These are phyloP conservation scores for Amaranthus palmeri DNA, from an alignment of 148 eudicot genomes.

Conservation along the genomic window DNA sequence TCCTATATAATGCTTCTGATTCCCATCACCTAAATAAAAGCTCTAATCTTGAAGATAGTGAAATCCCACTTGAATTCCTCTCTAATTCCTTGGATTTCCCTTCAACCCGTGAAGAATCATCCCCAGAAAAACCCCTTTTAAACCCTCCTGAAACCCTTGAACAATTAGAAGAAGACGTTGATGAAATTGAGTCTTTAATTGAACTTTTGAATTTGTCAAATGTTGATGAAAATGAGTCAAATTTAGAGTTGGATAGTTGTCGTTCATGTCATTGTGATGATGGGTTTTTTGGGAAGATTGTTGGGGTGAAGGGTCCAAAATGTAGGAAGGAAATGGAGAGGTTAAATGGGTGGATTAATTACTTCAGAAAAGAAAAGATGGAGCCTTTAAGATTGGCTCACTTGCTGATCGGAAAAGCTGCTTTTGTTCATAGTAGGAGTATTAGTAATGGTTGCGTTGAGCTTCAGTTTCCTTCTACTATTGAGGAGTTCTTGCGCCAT, in stretches of 20 bases:
- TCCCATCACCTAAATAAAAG: conserved; percentile 29
- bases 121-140: background rate
- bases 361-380: conserved; percentile 34
- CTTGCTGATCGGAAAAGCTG: conserved; percentile 70
- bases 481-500: conserved; percentile 59
- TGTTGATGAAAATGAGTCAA: conserved; percentile 15
- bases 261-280: conserved; percentile 37
- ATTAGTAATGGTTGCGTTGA: conserved; percentile 31
- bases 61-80: conserved; percentile 55
- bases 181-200: conserved; percentile 56
- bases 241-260: conserved; percentile 20
- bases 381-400: conserved; percentile 75
- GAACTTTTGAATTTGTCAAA: conserved; percentile 52
- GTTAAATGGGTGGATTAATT: conserved; percentile 68
- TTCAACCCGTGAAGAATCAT: conserved; percentile 28
- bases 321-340: conserved; percentile 60
- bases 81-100: conserved; percentile 47
- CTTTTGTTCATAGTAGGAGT: conserved; percentile 34
- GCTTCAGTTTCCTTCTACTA: conserved; percentile 62
- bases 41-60: conserved; percentile 42
- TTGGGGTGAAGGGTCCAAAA: conserved; percentile 69
- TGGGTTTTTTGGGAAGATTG: conserved; percentile 63
- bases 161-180: conserved; percentile 13
- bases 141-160: conserved; percentile 25
- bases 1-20: conserved; percentile 22